Percentiles rank a stretch among this genome's conserved stretches.
These are phyloP conservation scores for Sporobolomyces phaffii DNA, from an alignment of 768 basidiomycete genomes.

Conservation along the genomic window DNA sequence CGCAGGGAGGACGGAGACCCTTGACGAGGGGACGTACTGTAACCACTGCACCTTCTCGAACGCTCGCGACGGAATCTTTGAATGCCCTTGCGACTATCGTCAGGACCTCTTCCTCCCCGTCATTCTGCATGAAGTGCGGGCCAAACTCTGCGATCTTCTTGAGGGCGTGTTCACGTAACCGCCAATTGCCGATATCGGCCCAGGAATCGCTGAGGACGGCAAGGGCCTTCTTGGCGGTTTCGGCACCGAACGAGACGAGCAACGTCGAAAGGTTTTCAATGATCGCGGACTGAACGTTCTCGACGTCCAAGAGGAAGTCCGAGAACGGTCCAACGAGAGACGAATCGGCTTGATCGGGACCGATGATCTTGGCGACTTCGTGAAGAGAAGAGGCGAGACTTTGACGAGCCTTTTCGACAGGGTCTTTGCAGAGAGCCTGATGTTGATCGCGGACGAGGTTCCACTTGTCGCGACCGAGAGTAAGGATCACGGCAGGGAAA, in stretches of 20 bases:
- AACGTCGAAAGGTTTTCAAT: conserved; percentile 61
- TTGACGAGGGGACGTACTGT: conserved; percentile 53
- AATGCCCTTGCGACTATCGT: conserved; percentile 59
- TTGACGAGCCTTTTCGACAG: conserved; percentile 60
- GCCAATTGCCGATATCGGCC: conserved; percentile 65
- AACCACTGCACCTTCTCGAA: conserved; percentile 67
- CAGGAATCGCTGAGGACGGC: conserved; percentile 53
- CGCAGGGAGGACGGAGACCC: conserved; percentile 16
- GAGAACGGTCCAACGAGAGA: conserved; percentile 69
- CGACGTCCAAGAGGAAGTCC: conserved; percentile 54
- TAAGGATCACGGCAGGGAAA: conserved; percentile 80
- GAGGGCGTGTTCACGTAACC: conserved; percentile 68
- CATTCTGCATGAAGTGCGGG: conserved; percentile 47
- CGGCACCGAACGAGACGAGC: conserved; percentile 53
- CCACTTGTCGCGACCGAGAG: conserved; percentile 74
- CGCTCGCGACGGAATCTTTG: conserved; percentile 73
- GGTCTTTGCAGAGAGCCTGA: conserved; percentile 58
- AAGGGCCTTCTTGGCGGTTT: conserved; percentile 51
- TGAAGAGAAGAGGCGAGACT: conserved; percentile 83
- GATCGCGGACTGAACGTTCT: conserved; percentile 64
- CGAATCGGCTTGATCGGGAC: conserved; percentile 58
- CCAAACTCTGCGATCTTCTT: conserved; percentile 55
- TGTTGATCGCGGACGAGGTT: conserved; percentile 62
- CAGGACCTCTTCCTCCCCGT: conserved; percentile 52
- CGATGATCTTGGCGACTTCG: conserved; percentile 79